Evolutionary conservation across 2,329 filamentous ascomycete species (phyloP), one percentile per base, ranked within the genome.

Genomic region (Sporothrix mexicana): DNA sequence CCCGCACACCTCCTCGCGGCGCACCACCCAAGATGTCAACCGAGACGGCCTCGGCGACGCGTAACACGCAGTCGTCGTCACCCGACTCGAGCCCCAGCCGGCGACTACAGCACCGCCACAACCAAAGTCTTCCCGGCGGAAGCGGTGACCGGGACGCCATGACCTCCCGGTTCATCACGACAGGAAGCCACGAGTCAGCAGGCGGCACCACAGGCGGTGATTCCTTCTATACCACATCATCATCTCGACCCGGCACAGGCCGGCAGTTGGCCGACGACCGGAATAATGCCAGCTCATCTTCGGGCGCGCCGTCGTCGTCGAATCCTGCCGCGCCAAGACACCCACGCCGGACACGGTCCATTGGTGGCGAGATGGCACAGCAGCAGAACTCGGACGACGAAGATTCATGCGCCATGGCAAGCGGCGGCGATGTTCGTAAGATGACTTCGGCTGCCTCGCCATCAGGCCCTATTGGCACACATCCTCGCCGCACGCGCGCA

Each of bases 11-110:
- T 0, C 90, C 89, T 7, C 85, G 89, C 74, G 85, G 87, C 74
- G 86, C 88, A 3, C 88, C 90, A 49, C 90, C 89, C 53, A 86
- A 90, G 78, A 91, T 92, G 86, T 91, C 90, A 8, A 82, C 86
- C 73, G 86, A 91, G 76, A 73, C 79, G 73, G 64, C 78, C 74
- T 74, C 84, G 6, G 75, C 73, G 20, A 67, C 67, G 36, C 75
- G 82, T 79, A 74, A 82, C 30, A 51, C 59, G 41, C 51, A 59
- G 30, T 70, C 73, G 17, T 72, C 73, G 80, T 78, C 85, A 77
- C 72, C 82, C 20, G 77, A 78, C 72, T 76, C 77, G 8, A 76
- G 74, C 66, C 71, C 73, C 13, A 74, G 73, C 62, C 76, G 75
- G 30, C 72, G 73, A 43, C 74, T 71, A 20, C 71, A 69, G 23